Base-by-base conservation (phyloP, 1,284 basidiomycete genomes). In the Rhodotorula sp. region DNA sequence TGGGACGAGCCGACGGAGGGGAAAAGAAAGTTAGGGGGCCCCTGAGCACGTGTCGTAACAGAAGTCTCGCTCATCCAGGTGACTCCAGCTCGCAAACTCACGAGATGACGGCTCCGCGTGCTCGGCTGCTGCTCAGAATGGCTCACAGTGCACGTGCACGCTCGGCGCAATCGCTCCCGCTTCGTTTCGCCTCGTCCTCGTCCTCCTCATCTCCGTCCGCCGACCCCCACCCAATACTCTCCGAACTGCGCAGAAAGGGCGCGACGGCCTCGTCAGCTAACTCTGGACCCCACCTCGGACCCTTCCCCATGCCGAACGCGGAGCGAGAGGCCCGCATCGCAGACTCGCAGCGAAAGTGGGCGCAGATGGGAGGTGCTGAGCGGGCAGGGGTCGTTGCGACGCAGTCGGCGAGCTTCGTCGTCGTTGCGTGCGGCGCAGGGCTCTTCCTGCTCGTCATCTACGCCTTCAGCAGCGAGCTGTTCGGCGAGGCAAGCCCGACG, bases 391-490 rank as follows among this genome's bases (percentile, higher is more conserved):
- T 54, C 27, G 72, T 47, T 2, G 60, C 57, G 17, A 64, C 56
- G 10, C 73, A 75, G 55, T 54, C 62, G 1, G 63, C 58, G n/a
- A 58, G 55, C 32, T 47, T 69, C 6, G 36, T 75, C 51, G 72
- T 75, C 46, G 74, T 75, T 5, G 27, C 68, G 3, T 59, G 34
- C 9, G 74, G 74, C 19, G 74, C 69, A 0, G 61, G 47, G 2
- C 39, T 74, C 20, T 52, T 64, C 20, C 55, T 44, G 8, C 34
- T 70, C 19, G 71, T 73, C 36, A 36, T 57, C 4, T 72, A 67
- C 48, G 62, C 67, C 9, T 61, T 67, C 30, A 65, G 67, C 29
- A 75, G 61, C 46, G 74, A 75, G 51, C 52, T 75, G 22, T 71
- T 64, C 48, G 46, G 55, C 48, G 64, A 69, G 30, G 67, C 62